Conservation (phyloP, 2,329 filamentous ascomycete species). For the Aureobasidium lini region DNA sequence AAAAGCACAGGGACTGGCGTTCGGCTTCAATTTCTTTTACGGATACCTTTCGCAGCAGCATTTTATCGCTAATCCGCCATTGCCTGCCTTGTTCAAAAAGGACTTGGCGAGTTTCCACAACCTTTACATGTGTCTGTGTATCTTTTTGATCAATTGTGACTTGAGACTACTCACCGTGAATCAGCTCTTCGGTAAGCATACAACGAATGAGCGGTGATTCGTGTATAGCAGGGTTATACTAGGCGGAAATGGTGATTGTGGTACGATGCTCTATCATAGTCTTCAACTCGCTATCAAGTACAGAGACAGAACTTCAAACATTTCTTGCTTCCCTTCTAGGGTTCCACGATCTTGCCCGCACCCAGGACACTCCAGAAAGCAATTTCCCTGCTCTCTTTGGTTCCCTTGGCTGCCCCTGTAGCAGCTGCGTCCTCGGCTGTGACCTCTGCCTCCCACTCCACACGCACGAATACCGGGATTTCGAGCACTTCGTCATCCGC, state of each 20-base stretch:
- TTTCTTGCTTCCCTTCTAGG: background rate
- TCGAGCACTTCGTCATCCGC: slow-evolving; percentile 64
- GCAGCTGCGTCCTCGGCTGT: slow-evolving; percentile 46
- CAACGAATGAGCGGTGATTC: no score
- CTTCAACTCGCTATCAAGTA: no score
- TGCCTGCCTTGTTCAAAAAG: slow-evolving; percentile 4
- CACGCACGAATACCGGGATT: slow-evolving; percentile 86
- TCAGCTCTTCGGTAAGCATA: no score
- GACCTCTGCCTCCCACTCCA: slow-evolving; percentile 77
- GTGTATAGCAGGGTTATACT: no score
- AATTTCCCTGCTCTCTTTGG: slow-evolving; percentile 73
- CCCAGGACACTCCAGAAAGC: slow-evolving; percentile 95
- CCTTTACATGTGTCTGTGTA: background rate
- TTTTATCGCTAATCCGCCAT: slow-evolving; percentile 4
- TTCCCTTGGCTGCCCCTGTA: slow-evolving; percentile 44
- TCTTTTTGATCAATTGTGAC: no score
- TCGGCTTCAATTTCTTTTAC: slow-evolving; percentile 5
- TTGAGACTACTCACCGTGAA: no score
- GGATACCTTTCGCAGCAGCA: slow-evolving; percentile 6
- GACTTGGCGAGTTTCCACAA: background rate
- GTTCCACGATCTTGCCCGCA: slow-evolving; percentile 62
- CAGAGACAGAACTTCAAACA: background rate
- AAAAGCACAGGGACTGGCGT: slow-evolving; percentile 9
- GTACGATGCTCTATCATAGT: no score
- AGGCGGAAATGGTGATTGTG: no score